Evolutionary conservation across 495 filamentous ascomycete genomes (phyloP).

Genomic region (Penicillium steckii): DNA sequence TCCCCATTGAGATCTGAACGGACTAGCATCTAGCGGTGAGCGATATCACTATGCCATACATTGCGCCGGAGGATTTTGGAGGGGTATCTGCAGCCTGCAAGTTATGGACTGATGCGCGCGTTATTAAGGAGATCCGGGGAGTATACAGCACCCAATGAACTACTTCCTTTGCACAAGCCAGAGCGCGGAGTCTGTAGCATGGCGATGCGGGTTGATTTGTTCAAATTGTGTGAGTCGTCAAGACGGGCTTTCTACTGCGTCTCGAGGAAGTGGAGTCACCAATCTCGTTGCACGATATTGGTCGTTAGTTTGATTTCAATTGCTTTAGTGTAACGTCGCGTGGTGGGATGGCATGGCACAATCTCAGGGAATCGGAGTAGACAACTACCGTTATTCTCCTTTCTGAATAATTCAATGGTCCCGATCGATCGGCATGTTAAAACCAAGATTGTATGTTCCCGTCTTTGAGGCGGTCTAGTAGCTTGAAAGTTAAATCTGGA

Average conservation of each 20-base stretch:
- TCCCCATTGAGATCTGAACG: slow-evolving; percentile 12
- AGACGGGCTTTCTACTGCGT: neutral
- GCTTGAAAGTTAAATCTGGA: neutral
- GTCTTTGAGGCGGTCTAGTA: neutral
- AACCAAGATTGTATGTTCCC: neutral
- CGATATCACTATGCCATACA: slow-evolving; percentile 9
- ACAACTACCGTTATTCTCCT: neutral
- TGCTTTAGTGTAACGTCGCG: slow-evolving; percentile 2
- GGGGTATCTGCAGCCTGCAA: neutral
- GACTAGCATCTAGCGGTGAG: slow-evolving; percentile 30
- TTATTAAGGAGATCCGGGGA: neutral
- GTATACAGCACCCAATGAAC: neutral
- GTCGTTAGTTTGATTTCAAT: neutral
- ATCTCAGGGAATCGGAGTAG: neutral
- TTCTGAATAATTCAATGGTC: neutral
- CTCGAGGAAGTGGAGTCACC: slow-evolving; percentile 1
- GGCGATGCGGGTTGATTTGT: neutral
- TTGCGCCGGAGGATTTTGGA: slow-evolving; percentile 6
- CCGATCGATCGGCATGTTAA: neutral
- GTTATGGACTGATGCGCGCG: neutral
- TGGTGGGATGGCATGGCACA: slow-evolving; percentile 3
- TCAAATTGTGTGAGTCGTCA: neutral
- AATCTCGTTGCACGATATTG: slow-evolving; percentile 3
- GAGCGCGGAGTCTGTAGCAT: neutral
- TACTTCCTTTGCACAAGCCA: too few relatives aligned